A percentile compares a stretch with the other conserved stretches of the same genome.
Conservation (phyloP, 495 filamentous ascomycete genomes). For the Penicillium cosmopolitanum region DNA sequence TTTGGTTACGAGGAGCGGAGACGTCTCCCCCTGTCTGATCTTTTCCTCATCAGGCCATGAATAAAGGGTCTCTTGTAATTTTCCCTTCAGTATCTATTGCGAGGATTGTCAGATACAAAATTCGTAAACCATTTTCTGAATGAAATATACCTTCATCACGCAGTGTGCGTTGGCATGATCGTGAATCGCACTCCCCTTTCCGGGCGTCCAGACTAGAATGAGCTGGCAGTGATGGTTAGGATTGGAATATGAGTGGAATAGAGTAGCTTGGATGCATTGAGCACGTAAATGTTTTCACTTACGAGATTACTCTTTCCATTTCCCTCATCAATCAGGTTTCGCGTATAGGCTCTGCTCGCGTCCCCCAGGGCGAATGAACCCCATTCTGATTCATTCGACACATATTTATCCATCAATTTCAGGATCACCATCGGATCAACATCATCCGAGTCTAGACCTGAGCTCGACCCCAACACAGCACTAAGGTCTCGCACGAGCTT, state of each 20-base stretch:
- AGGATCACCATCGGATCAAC: conserved; percentile 72
- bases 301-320: conserved; percentile 92
- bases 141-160: conserved; percentile 54
- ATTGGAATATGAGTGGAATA: not conserved
- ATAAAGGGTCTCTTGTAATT: conserved; percentile 79
- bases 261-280: no score
- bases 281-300: conserved; percentile 29
- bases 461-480: conserved; percentile 71
- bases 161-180: conserved; percentile 88
- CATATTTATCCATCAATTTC: conserved; percentile 70
- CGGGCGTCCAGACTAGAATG: conserved; percentile 90
- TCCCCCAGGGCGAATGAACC: conserved; percentile 69
- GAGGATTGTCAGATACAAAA: not conserved
- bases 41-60: conserved; percentile 64
- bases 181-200: conserved; percentile 83
- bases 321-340: conserved; percentile 87
- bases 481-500: conserved; percentile 73
- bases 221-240: conserved; percentile 50
- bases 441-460: conserved; percentile 77
- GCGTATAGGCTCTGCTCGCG: conserved; percentile 68
- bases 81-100: conserved; percentile 68
- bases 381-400: conserved; percentile 71
- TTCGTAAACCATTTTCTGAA: not conserved
- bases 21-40: conserved; percentile 50
- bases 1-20: conserved; percentile 45